Evolutionary conservation across 306 rosid species (phyloP).

Genomic region (Prunus persica): Prunus_persica_NCBIv2 NC_034013.1:16831001-16831500

Average conservation of each 20-base stretch:
- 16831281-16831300: background rate
- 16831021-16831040: background rate
- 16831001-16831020: background rate
- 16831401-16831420: conserved; percentile 72
- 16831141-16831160: background rate
- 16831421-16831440: conserved; percentile 54
- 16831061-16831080: background rate
- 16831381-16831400: conserved; percentile 63
- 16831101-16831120: background rate
- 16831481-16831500: background rate
- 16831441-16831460: conserved; percentile 70
- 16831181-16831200: conserved; percentile 31
- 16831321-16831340: conserved; percentile 27
- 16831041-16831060: background rate
- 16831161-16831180: background rate
- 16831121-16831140: background rate
- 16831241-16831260: conserved; percentile 60
- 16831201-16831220: conserved; percentile 57
- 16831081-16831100: background rate
- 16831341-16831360: conserved; percentile 59
- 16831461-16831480: conserved; percentile 15
- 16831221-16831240: conserved; percentile 39
- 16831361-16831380: conserved; percentile 54
- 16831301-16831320: background rate
- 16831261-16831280: background rate